Evolutionary conservation across 116 monocot genomes (phyloP), one percentile per base, ranked within the genome.

Genomic region (Cymodocea nodosa): DNA sequence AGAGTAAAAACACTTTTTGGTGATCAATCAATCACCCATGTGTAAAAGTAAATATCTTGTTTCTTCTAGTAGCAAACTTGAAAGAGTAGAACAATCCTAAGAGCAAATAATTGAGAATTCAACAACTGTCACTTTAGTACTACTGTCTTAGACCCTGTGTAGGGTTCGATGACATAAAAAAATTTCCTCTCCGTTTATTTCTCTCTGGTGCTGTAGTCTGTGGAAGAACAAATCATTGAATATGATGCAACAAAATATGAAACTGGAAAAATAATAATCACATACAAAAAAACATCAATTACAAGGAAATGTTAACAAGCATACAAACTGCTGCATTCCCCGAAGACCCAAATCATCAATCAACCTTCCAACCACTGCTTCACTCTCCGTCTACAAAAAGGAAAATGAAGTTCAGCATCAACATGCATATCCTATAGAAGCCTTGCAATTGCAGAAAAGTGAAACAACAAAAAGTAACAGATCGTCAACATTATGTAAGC

Each of bases 321-420:
- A 76, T 89, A 94, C 94, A 80, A 78, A 73, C 67, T 94, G 94
- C 65, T 87, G 87, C 63, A 84, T 89, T 40, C 81, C 86, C 77
- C 75, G 81, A 36, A 94, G 86, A 16, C 77, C 84, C n/a, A 94
- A 73, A 44, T 78, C 81, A 63, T 89, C 84, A 55, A 94, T 78
- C 68, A 94, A 79, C 23, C 56, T 66, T 48, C 87, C 74, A 61
- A 84, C 94, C 51, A 77, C 82, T 68, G 19, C 24, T 72, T 77
- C 94, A 65, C 75, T 83, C 75, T 89, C 94, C 52, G 94, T 84
- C 90, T 94, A 79, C 73, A 76, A 20, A 60, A 15, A 56, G 17
- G 52, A 78, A 54, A 51, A 37, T 14, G 56, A 19, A 17, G 57
- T 37, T n/a, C 39, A 56, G 36, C 37, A 56, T 23, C 73, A 37